Evolutionary conservation across 2,329 filamentous ascomycete genomes (phyloP), one percentile per base, ranked within the genome.

Genomic region (Ceratocystis colombiana): DNA sequence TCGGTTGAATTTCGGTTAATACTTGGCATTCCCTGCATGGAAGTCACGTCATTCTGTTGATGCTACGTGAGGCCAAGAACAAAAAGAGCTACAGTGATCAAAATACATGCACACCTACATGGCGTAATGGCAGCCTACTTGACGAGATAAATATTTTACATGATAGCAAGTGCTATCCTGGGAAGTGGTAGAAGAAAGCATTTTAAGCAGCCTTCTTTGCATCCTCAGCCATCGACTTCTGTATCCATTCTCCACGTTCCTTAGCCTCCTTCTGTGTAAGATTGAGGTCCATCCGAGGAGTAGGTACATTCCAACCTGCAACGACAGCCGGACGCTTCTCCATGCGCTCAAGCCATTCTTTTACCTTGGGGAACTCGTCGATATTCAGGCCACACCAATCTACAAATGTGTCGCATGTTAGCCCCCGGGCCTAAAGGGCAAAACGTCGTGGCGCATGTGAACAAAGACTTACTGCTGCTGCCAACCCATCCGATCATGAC

Each of bases 401-500:
- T 76, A 65, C 44, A 37, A 59, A 30, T 33, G 41, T 30, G 37
- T 66, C 68, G 64, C n/a, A 30, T 53, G 55, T 50, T 25, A 30
- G 50, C 4, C 22, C 48, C 12, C 12, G 1, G 20, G 46, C 46
- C 37, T 15, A 48, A 25, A 12, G 48, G 22, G 20, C 15, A 57
- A 10, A 30, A 20, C 22, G 30, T 50, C 6, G 71, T 74, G 5
- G 7, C 12, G n/a, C 3, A 22, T n/a, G 15, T 30, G 12, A 25
- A 62, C 46, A 50, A 22, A 44, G 3, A 76, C 77, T 69, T 73
- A 83, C 81, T 74, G 45, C 77, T 74, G 15, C 74, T 64, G 3
- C 84, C 79, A 3, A 93, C 80, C 90, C 90, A 95, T 30, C 89
- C 89, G 82, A 87, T 91, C 74, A 84, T 84, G 53, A 89, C 80